Conservation (phyloP, 306 rosid genomes). For the Vigna reflexopilosa region DNA sequence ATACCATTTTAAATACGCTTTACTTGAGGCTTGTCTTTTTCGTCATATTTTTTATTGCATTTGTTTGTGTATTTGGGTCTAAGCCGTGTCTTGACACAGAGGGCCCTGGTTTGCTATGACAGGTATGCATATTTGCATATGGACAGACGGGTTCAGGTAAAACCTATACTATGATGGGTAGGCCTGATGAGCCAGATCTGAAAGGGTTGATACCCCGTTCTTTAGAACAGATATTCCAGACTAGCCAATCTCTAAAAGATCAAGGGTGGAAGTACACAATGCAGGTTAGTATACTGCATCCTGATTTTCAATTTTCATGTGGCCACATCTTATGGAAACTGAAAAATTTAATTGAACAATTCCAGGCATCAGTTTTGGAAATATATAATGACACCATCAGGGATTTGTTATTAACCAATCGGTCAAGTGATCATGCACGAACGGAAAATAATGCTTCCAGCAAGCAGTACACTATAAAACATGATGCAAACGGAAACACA, state of each 20-base stretch:
- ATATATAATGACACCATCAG: constrained; percentile 92
- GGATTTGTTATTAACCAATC: constrained; percentile 72
- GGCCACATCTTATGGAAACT: constrained; percentile 29
- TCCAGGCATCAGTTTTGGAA: constrained; percentile 85
- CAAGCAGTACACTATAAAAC: constrained; percentile 86
- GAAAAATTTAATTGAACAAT: constrained; percentile 18
- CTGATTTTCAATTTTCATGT: constrained; percentile 25
- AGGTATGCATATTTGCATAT: constrained; percentile 98
- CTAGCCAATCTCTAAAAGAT: constrained; percentile 74
- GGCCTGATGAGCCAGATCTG: constrained; percentile 72
- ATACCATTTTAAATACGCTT: not conserved
- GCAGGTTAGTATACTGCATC: constrained; percentile 63
- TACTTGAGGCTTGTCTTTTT: not conserved
- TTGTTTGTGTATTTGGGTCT: constrained; percentile 11
- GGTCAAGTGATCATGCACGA: constrained; percentile 62
- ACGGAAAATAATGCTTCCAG: constrained; percentile 65
- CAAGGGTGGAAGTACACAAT: constrained; percentile 93
- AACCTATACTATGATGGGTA: constrained; percentile 97
- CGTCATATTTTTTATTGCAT: not conserved
- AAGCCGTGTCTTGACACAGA: constrained; percentile 24
- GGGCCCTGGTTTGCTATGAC: constrained; percentile 43
- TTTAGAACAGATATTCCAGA: constrained; percentile 85
- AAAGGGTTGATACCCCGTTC: constrained; percentile 96
- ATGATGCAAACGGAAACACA: constrained; percentile 89
- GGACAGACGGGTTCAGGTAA: constrained; percentile 97